A percentile compares a stretch with the other conserved stretches of the same genome.
Conservation (phyloP, 2,329 filamentous ascomycete species). For the Trichophyton equinum region DNA sequence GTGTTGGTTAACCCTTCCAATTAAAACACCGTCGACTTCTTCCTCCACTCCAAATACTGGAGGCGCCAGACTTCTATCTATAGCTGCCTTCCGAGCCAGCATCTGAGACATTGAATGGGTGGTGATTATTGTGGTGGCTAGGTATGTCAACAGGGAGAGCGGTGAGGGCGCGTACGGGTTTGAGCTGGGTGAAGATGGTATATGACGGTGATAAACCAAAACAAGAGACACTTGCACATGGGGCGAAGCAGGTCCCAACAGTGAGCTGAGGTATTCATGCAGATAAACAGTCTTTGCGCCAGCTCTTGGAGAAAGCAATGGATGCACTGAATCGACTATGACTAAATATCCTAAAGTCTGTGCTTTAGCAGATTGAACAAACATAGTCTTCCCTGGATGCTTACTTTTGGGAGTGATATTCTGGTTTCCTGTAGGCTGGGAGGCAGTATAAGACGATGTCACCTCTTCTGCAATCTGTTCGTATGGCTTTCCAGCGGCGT, state of each 20-base stretch:
- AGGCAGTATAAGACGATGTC: slow-evolving; percentile 23
- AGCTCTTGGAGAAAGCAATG: slow-evolving; percentile 35
- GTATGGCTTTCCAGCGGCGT: slow-evolving; percentile 48
- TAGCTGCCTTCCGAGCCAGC: slow-evolving; percentile 60
- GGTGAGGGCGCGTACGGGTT: slow-evolving; percentile 48
- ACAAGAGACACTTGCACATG: slow-evolving; percentile 51
- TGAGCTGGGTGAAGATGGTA: slow-evolving; percentile 42
- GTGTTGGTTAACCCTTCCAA: slow-evolving; percentile 43
- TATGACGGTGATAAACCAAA: slow-evolving; percentile 70
- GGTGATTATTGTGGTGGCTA: slow-evolving; percentile 76
- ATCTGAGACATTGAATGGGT: slow-evolving; percentile 62
- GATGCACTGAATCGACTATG: slow-evolving; percentile 67
- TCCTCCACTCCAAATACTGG: slow-evolving; percentile 70
- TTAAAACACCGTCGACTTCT: slow-evolving; percentile 62
- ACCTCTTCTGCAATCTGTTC: slow-evolving; percentile 49
- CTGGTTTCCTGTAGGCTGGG: not conserved
- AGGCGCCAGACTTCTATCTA: slow-evolving; percentile 59
- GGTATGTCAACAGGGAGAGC: slow-evolving; percentile 61
- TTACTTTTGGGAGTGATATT: not conserved
- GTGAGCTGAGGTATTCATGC: slow-evolving; percentile 56
- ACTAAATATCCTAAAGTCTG: slow-evolving; percentile 54
- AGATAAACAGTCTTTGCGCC: slow-evolving; percentile 43
- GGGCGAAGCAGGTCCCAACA: slow-evolving; percentile 44
- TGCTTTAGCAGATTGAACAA: not conserved
- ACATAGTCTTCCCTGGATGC: not conserved